These are phyloP conservation scores for Cubamyces lactineus DNA, from an alignment of 768 basidiomycete species.

Conservation along the genomic window DNA sequence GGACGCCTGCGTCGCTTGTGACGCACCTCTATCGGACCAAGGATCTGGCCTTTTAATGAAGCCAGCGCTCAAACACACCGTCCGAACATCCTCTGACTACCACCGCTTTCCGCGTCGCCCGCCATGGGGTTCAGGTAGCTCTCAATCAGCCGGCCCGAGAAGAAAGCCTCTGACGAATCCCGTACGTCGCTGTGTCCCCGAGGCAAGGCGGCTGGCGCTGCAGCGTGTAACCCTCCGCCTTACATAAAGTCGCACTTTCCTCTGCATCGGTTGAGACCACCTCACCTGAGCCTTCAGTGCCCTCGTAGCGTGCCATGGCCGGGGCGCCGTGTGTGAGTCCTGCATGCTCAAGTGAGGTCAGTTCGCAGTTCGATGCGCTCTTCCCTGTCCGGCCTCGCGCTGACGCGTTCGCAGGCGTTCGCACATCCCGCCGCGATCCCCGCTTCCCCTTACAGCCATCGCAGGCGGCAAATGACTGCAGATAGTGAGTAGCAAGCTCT, in stretches of 20 bases:
- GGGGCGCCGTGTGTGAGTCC: conserved; percentile 10
- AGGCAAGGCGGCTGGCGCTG: conserved; percentile 14
- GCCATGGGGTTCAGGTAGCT: not conserved
- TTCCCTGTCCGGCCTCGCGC: not conserved
- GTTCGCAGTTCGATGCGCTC: conserved; percentile 9
- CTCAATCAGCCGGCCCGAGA: conserved; percentile 10
- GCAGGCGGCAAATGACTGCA: not conserved
- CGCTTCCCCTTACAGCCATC: not conserved
- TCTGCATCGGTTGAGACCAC: conserved; percentile 12
- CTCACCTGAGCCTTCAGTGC: conserved; percentile 7
- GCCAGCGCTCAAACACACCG: conserved; percentile 4
- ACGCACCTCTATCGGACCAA: conserved; percentile 20
- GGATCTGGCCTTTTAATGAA: conserved; percentile 19
- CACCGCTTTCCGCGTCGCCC: conserved; percentile 3
- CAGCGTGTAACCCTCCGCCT: conserved; percentile 18
- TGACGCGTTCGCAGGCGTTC: not conserved
- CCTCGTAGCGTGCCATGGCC: conserved; percentile 2
- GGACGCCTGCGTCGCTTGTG: conserved; percentile 3
- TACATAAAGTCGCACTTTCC: conserved; percentile 25
- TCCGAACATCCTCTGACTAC: conserved; percentile 1
- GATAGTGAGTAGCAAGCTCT: not conserved
- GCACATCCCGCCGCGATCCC: not conserved
- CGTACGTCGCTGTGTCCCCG: conserved; percentile 11
- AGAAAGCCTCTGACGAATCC: conserved; percentile 12
- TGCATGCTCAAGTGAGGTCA: conserved; percentile 17